Base-by-base conservation (phyloP, 1,284 basidiomycete genomes). In the Boletus semigastroideus region DNA sequence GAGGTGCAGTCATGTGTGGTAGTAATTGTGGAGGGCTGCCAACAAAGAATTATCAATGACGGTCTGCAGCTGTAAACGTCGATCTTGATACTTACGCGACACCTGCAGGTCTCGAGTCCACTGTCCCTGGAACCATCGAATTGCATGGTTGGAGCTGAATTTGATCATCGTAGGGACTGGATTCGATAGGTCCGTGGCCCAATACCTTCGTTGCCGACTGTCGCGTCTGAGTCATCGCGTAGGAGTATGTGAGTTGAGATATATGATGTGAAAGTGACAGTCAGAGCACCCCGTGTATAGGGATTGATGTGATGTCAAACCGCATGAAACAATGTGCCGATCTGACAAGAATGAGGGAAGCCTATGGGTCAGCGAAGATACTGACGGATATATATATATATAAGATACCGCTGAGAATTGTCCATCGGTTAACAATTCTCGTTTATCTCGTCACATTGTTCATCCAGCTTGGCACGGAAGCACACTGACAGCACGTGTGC, bases 381-480 rank as follows among this genome's bases (percentile, higher is more conserved):
- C 38, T 34, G 36, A 30, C 42, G 48, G 34, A 48, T 60, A 44
- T 61, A 67, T 63, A 67, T 63, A 62, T 62, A 25, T 25, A 62
- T 60, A 66, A 52, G 40, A 64, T 11, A 46, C 46, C 48, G 45
- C 37, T 51, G 52, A 56, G 51, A 61, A 53, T 54, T 34, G 36
- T 27, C 31, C 31, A 43, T 46, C 48, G 33, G 47, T 30, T 51
- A 54, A 52, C 51, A 48, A 41, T 44, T 60, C 25, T 47, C 46
- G 31, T 27, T 51, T 59, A 61, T 57, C 51, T 52, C 43, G 43
- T 52, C 42, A 49, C 46, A 52, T 49, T 47, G 40, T 48, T 53
- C 59, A 54, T 60, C 43, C 28, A 27, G 19, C 48, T 50, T 65
- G 46, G 49, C 51, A 59, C 43, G 33, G 55, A 53, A 48, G 57